Evolutionary conservation across 805 yeast genomes (phyloP).

Genomic region (Blastobotrys peoriensis): DNA sequence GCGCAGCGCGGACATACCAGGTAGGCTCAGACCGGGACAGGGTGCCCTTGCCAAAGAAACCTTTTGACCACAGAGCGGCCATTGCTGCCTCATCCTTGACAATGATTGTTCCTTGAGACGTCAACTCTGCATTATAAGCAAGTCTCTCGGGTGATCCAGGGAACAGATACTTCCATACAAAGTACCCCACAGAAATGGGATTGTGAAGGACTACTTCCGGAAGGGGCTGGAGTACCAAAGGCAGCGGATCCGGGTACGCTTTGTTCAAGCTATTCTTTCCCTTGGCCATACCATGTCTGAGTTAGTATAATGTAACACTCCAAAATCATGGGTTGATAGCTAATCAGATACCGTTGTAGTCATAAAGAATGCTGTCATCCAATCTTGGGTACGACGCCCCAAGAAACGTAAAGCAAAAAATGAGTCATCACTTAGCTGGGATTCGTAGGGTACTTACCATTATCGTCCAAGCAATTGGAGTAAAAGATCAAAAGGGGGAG

Average conservation of each 20-base stretch:
- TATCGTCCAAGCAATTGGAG: not conserved
- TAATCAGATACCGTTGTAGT: slow-evolving; percentile 95
- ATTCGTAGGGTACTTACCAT: not conserved
- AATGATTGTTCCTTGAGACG: slow-evolving; percentile 29
- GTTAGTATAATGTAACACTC: slow-evolving; percentile 14
- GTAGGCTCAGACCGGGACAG: slow-evolving; percentile 89
- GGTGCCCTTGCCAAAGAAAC: slow-evolving; percentile 92
- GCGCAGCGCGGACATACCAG: slow-evolving; percentile 65
- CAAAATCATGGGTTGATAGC: not conserved
- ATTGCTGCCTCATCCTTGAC: slow-evolving; percentile 38
- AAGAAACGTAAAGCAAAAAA: not conserved
- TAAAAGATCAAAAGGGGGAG: not conserved
- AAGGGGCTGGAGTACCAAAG: slow-evolving; percentile 43
- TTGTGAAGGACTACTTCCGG: slow-evolving; percentile 58
- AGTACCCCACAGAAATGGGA: slow-evolving; percentile 58
- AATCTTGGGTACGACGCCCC: slow-evolving; percentile 8
- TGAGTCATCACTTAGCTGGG: slow-evolving; percentile 4
- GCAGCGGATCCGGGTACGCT: slow-evolving; percentile 49
- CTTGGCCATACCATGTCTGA: not conserved
- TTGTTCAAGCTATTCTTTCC: slow-evolving; percentile 16
- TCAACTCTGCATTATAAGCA: slow-evolving; percentile 17
- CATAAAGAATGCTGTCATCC: slow-evolving; percentile 44
- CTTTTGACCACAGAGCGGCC: slow-evolving; percentile 65
- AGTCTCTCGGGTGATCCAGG: slow-evolving; percentile 17
- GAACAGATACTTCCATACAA: slow-evolving; percentile 29